Evolutionary conservation across 371 early-diverging fungal genomes (phyloP), one percentile per base, ranked within the genome.

Genomic region (Conidiobolus incongruus): DNA sequence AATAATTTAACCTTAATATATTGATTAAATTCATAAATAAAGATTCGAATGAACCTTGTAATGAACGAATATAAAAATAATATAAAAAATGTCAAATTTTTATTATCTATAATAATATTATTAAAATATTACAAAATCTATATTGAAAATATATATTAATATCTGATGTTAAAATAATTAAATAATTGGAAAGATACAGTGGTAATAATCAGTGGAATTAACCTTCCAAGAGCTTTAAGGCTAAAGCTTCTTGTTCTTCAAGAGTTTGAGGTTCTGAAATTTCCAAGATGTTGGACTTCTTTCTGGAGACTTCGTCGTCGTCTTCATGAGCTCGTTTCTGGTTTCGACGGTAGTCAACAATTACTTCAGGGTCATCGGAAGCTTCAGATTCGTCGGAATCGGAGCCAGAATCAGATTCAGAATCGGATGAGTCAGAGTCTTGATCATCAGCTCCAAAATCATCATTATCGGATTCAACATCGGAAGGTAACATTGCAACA

Each of bases 221-320:
- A 13, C 34, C 33, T 21, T 30, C 42, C 58, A 74, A 53, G 33
- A 68, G 56, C 43, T 60, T 56, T 41, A 73, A 59, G 5, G 70
- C 74, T 37, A 73, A 51, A 30, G 63, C 66, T 61, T 73, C 74
- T 52, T 73, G 70, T 36, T 76, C 76, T 48, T 65, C 66, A 40
- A 76, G 51, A 23, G 73, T 72, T 46, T 59, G 50, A 23, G 76
- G 76, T 44, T 68, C 66, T 31, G 68, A 70, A 16, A 64, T 52
- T 51, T 72, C 67, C 45, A 76, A 56, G 15, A 76, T 54, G 51
- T 61, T 65, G 38, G 60, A 55, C 61, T 53, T 51, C 62, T 45
- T 58, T 44, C 41, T 58, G 61, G 64, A 63, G 40, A 56, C 61
- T 51, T 52, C 52, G 47, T 52, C 50, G 24, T 54, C 41, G n/a